Evolutionary conservation across 768 basidiomycete species (phyloP), one percentile per base, ranked within the genome.

Genomic region (Sarcomyxa edulis): DNA sequence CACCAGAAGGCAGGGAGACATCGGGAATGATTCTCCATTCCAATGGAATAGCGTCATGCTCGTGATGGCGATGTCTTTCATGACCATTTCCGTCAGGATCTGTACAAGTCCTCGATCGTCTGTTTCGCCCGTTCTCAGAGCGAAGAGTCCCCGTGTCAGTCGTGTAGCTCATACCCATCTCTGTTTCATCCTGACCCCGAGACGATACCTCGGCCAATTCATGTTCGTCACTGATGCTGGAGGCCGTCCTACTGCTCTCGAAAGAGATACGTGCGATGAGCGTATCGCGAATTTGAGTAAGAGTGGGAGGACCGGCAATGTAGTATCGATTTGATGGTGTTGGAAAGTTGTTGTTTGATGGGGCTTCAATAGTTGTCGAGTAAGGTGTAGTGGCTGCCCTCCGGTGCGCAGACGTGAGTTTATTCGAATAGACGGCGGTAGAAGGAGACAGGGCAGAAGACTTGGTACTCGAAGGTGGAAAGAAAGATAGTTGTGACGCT

Each of bases 201-300:
- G 50, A 53, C 31, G 46, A 46, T 37, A 71, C 71, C 30, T 71
- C 64, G 32, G 65, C 57, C 27, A 73, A 54, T 53, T 75, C 72
- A 42, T 73, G 70, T 12, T 65, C 65, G 36, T 60, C 58, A 26
- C 56, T 58, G 36, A 62, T 58, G 32, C 55, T 59, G 7, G 56
- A 56, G 23, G 57, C 59, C 16, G 48, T 44, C 28, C 52, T 52
- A 7, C 61, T 58, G 20, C 58, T 55, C 53, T 78, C 76, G 25
- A 76, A 68, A 6, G 76, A 78, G 27, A 78, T 56, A 10, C 76
- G 64, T 6, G 72, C 65, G 15, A 74, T 69, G 34, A 78, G 71
- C 26, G 68, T 71, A 44, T 78, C 74, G 23, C 74, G 62, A 2
- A 69, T 74, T n/a, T 72, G 74, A 14, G 69, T 65, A 38, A 67